Base-by-base conservation (phyloP, 305 asterid genomes). In the Petunia hybrid region DNA sequence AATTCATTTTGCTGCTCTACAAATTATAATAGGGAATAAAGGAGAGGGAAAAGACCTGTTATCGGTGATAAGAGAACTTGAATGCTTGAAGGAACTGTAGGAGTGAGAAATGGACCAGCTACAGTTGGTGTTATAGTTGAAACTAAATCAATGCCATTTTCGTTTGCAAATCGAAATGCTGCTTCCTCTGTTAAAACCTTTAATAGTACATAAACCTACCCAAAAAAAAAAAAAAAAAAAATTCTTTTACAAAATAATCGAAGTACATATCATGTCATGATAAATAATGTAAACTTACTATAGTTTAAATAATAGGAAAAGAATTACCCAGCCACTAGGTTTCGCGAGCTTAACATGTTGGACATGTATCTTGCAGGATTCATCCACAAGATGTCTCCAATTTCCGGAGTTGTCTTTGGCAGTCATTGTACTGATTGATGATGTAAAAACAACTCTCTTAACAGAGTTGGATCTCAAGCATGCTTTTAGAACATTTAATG, bases 281-380 rank as follows among this genome's bases (percentile, higher is more conserved):
- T 6, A 13, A 40, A 69, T 68, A 68, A 68, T 31, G 4, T 43
- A 42, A 69, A 45, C 22, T 43, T 39, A 45, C 16, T n/a, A 9
- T 12, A 38, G 1, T 38, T 22, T 22, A 22, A 22, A 22, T 0
- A 22, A 22, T 22, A 60, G 77, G 57, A 3, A 42, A 70, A 67
- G 61, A 3, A 40, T 57, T 93, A 93, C 99, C 99, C 99, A 93
- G 43, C 99, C 99, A 73, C 89, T 88, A 64, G 97, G 90, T 91
- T 92, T 95, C 69, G 86, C 79, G 80, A 89, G 78, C 80, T 91
- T 87, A 80, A 91, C 92, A 48, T 81, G 91, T 80, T 88, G 79
- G 63, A 89, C 63, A 0, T 86, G 79, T 46, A 85, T 80, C 79
- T 87, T 91, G 91, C 95, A 90, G 66, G 92, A 84, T 85, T 93